Base-by-base conservation (phyloP, 805 yeast species). In the Naumovozyma castellii region DNA sequence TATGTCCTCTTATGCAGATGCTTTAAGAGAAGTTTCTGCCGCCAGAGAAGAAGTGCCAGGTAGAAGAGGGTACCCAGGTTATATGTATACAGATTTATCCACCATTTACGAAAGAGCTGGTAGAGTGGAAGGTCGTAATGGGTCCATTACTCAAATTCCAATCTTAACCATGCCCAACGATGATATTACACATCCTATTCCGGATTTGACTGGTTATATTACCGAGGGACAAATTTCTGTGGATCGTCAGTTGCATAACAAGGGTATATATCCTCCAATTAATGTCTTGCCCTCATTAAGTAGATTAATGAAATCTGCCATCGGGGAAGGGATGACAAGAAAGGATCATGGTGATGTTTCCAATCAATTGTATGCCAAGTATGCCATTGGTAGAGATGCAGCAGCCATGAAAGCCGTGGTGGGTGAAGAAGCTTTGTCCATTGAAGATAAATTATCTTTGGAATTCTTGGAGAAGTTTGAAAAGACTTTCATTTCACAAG, bases 61-160 rank as follows among this genome's bases (percentile, higher is more conserved):
- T 75, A 87, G 99, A 78, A 87, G 99, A 80, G 99, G 99, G 75
- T 92, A 92, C 68, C 99, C 99, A 49, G 99, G 99, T 84, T 92
- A 92, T 68, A 92, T 92, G 99, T 92, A 92, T 72, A 92, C 99
- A 36, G 99, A 92, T 81, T 85, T 92, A 73, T 85, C 97, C 38
- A 92, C 97, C 38, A 87, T 92, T 59, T 92, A 92, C 67, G 99
- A 92, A 72, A 85, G 99, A 74, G 99, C 99, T 35, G 99, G 99
- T 65, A 84, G 99, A 74, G 97, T 92, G 47, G 98, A 92, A 71
- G 99, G 99, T 51, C 83, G 98, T 72, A 92, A 92, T 61, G 99
- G 99, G 64, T 92, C 98, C 36, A 92, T 92, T 62, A 92, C 99
- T 35, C 99, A 92, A 72, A 84, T 92, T 64, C 99, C 99, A 45